Evolutionary conservation across 1,284 basidiomycete species (phyloP), one percentile per base, ranked within the genome.

Genomic region (Trichosporon coremiiforme): DNA sequence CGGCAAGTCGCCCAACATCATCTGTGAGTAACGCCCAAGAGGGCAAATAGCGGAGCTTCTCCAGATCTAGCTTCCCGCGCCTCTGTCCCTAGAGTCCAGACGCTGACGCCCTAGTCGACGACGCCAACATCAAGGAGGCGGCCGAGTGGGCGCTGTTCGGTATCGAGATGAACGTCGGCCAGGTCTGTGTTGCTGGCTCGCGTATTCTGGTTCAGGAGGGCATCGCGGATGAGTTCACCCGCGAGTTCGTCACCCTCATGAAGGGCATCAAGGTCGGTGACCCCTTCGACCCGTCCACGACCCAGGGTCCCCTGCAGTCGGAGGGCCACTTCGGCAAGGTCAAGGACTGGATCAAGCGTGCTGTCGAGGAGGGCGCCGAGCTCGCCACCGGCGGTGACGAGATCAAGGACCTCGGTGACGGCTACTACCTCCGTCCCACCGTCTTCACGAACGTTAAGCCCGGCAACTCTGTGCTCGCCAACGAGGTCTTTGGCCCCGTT

Each of bases 291-390:
- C 89, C 91, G 63, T 85, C 85, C 57, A 88, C 87, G 17, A 88
- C 88, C 65, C 91, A 90, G 57, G 94, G 94, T 2, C 94, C 94
- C 25, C 85, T 95, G 78, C 89, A 94, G 55, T 93, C 91, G 22
- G 91, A 91, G 79, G 84, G 83, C 20, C 95, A 98, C 83, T 93
- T 91, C 77, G 93, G 97, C 81, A 90, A 91, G 73, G 89, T 98
- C 65, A 91, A 93, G 88, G 85, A 85, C 17, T 98, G 95, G 82
- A 95, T 99, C 77, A 91, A 95, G 76, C 86, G 87, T 0, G 96
- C 95, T 45, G 93, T 92, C 83, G 80, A 88, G 73, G 90, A 92
- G 79, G 95, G 95, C n/a, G 95, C 95, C 25, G 91, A 88, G 75
- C 84, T 90, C 31, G 84, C 89, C 41, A 85, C 92, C 7, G 95